A percentile compares a stretch with the other conserved stretches of the same genome.
phyloP scores from a whole-genome alignment of 1,284 basidiomycete species.

The Malassezia arunalokei region DNA sequence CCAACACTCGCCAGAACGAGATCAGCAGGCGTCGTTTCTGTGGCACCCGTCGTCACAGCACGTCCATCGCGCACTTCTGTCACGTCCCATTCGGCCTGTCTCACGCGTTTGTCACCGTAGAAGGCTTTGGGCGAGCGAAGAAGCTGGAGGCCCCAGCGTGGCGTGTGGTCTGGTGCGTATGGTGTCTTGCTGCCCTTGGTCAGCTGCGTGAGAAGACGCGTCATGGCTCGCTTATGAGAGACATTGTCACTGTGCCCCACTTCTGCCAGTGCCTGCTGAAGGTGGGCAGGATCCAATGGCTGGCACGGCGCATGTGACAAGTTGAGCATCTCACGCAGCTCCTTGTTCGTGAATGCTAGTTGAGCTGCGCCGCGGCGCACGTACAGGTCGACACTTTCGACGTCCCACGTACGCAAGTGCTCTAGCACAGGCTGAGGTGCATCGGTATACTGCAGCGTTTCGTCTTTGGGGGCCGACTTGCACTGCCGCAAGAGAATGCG shows the following conservation, averaged over 20 bases:
- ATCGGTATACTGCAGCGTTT: constrained; percentile 62
- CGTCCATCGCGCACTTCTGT: constrained; percentile 17
- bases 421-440: constrained; percentile 66
- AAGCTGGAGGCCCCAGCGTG: constrained; percentile 34
- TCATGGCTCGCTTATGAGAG: constrained; percentile 46
- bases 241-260: constrained; percentile 23
- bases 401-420: constrained; percentile 55
- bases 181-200: constrained; percentile 55
- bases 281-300: constrained; percentile 42
- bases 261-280: constrained; percentile 40
- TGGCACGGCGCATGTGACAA: constrained; percentile 61
- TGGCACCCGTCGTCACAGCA: constrained; percentile 51
- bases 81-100: constrained; percentile 23
- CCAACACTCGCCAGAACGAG: constrained; percentile 80
- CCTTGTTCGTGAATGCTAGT: constrained; percentile 86
- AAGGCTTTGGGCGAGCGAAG: constrained; percentile 33
- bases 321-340: constrained; percentile 76
- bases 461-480: constrained; percentile 44
- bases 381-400: constrained; percentile 69
- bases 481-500: constrained; percentile 62
- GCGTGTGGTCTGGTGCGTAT: constrained; percentile 4
- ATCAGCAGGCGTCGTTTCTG: constrained; percentile 55
- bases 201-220: constrained; percentile 55
- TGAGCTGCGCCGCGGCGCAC: constrained; percentile 77
- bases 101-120: not conserved